phyloP scores from a whole-genome alignment of 768 basidiomycete species.

The Piloderma croceum region DNA sequence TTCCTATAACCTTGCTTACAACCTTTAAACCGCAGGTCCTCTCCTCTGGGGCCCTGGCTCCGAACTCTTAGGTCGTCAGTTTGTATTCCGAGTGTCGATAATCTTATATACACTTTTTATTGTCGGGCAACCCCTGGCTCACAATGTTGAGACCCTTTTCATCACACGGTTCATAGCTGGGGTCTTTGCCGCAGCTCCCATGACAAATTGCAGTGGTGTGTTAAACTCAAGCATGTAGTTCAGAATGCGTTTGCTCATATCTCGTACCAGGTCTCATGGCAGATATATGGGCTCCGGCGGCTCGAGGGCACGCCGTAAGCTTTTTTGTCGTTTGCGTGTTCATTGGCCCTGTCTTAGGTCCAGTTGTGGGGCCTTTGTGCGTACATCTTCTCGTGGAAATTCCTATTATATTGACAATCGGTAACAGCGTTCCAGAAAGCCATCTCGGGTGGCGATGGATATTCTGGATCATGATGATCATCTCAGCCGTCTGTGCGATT shows the following conservation, averaged over 20 bases:
- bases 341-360: slow-evolving; percentile 57
- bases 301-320: slow-evolving; percentile 50
- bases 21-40: too few relatives aligned
- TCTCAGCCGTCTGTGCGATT: slow-evolving; percentile 46
- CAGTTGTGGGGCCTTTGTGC: slow-evolving; percentile 57
- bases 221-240: slow-evolving; percentile 1
- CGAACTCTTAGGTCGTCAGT: slow-evolving; percentile 51
- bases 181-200: slow-evolving; percentile 54
- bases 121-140: slow-evolving; percentile 55
- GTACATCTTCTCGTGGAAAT: slow-evolving; percentile 19
- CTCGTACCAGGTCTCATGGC: slow-evolving; percentile 42
- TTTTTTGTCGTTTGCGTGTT: slow-evolving; percentile 59
- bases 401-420: background rate
- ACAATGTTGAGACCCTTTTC: slow-evolving; percentile 56
- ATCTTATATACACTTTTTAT: slow-evolving; percentile 46
- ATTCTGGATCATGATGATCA: slow-evolving; percentile 67
- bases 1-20: too few relatives aligned
- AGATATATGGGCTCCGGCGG: slow-evolving; percentile 50
- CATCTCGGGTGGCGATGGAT: slow-evolving; percentile 58
- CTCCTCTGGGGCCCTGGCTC: slow-evolving; percentile 57
- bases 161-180: slow-evolving; percentile 63
- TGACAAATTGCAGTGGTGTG: slow-evolving; percentile 50
- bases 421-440: slow-evolving; percentile 41
- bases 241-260: background rate
- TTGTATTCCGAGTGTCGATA: slow-evolving; percentile 49